phyloP scores from a whole-genome alignment of 202 grass and related monocot genomes.

The Zizania palustris region DNA sequence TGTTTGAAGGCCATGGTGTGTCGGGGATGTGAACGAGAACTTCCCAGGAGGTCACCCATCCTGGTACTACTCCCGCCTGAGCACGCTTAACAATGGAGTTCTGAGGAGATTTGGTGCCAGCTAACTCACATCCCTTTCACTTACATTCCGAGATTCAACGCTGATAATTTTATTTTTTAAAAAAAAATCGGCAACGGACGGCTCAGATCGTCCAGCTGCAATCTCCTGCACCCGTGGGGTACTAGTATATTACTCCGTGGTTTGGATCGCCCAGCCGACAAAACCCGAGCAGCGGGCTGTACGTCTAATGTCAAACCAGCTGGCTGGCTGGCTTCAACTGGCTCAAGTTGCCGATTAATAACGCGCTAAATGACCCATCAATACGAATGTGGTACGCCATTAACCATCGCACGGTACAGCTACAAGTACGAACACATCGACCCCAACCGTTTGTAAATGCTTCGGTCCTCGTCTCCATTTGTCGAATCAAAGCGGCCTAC shows the following conservation, averaged over 20 bases:
- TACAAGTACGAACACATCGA: background rate
- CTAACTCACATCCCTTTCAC: no score
- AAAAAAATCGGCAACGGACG: background rate
- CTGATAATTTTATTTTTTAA: background rate
- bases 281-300: constrained; percentile 28
- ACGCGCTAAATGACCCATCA: constrained; percentile 27
- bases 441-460: constrained; percentile 10
- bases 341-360: constrained; percentile 11
- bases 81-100: no score
- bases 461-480: background rate
- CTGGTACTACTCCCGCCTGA: no score
- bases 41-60: no score
- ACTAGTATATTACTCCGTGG: background rate
- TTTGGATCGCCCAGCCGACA: constrained; percentile 8
- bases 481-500: no score
- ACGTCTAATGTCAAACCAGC: constrained; percentile 59
- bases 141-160: background rate
- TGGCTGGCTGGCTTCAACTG: constrained; percentile 45
- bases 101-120: no score
- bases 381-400: constrained; percentile 29
- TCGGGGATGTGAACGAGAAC: no score
- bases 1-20: no score
- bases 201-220: background rate
- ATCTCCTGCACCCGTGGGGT: background rate
- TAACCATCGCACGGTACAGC: background rate